Evolutionary conservation across 306 rosid genomes (phyloP), one percentile per base, ranked within the genome.

Genomic region (Dryas drummondii): DNA sequence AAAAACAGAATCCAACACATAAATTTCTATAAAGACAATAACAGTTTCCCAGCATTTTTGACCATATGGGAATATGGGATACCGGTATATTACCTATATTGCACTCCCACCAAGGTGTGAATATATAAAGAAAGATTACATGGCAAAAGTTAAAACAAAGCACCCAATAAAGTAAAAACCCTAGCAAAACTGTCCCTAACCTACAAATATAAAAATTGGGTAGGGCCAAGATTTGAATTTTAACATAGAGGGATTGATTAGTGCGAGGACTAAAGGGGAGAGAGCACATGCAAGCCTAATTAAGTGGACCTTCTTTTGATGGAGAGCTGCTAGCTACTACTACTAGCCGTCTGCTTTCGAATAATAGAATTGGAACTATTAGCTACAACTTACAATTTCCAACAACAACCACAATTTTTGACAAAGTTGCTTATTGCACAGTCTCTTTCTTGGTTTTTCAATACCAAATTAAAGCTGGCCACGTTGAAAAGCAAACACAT

Each of bases 301-400:
- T 62, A 17, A 44, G 13, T 42, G 79, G 79, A 65, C 16, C 72
- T 14, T 10, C 72, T 65, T 53, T 65, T 75, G 72, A 75, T 53
- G 79, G 47, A 41, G 72, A 32, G 37, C 45, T 64, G 15, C 7
- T 63, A 15, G 49, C 49, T 63, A 63, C 37, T 4, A 2, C 16
- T 5, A 7, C 9, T 46, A 44, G 76, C 76, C 26, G 10, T 40
- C 37, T 41, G 46, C 52, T 50, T 52, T 40, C 42, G 62, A 63
- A 62, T 74, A 19, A 40, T 17, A 32, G 53, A 26, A 15, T 8
- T 63, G 56, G 56, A 15, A 51, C 66, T 57, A 26, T 14, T 72
- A n/a, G 46, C 19, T 61, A 37, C 66, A 12, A 15, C 49, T 42
- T 41, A 63, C 49, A 1, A 9, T 11, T n/a, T 10, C 49, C 68